Base-by-base conservation (phyloP, 805 yeast genomes). In the Alloascoidea africana region DNA sequence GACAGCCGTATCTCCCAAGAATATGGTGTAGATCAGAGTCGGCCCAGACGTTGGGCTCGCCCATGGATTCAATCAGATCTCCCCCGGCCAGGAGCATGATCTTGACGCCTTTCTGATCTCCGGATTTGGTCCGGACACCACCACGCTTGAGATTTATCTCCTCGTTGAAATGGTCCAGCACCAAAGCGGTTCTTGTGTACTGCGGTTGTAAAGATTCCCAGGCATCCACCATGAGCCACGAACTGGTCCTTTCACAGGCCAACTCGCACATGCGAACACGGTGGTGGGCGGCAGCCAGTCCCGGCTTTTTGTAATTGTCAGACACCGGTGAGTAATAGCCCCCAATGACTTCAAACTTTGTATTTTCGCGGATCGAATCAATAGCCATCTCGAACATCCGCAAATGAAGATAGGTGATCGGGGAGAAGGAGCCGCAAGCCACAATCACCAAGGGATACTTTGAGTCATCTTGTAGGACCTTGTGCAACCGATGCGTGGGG, bases 1-100 rank as follows among this genome's bases (percentile, higher is more conserved):
- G 63, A 61, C 98, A 91, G 2, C 98, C 98, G 57, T 91, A 91
- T 43, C 82, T 78, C 17, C 98, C 98, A 46, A 91, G 66, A 35
- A 91, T 91, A 55, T 91, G 98, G 50, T 86, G 94, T 49, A 91
- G 65, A 58, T 91, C 98, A 41, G 70, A 79, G 55, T 89, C 97
- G 1, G 94, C 94, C 98, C 98, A 91, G 30, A 91, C 98, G 50
- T 89, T 91, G 16, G 98, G 97, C 58, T 91, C 98, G n/a, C 98
- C 98, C 97, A 91, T 91, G 34, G 93, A 78, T 56, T 91, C 98
- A 38, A 91, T 91, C 47, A 91, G 68, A 58, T 91, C 98, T 33
- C 98, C 98, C 37, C 98, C 98, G 0, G 98, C 98, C 32, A 91
- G 63, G 39, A 91, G 67, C 97, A 91, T 89, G 50, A 91, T 79